phyloP scores from a whole-genome alignment of 1,284 basidiomycete genomes.

The Termitomyces sp. region DNA sequence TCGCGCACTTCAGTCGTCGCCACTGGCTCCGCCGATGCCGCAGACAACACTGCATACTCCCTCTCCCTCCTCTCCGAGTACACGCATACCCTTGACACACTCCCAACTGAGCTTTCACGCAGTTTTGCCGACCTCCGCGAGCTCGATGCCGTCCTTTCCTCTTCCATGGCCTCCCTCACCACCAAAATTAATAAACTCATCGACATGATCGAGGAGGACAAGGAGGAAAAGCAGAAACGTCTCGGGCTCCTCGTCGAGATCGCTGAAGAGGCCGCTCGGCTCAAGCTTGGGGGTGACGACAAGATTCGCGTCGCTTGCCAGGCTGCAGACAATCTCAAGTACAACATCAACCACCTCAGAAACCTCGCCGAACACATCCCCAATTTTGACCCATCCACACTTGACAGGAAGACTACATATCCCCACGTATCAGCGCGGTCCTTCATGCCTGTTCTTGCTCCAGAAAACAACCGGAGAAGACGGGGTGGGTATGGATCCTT shows the following conservation, averaged over 20 bases:
- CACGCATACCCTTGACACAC: constrained; percentile 88
- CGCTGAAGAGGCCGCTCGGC: constrained; percentile 86
- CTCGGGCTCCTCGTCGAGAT: constrained; percentile 88
- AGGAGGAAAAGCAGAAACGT: constrained; percentile 69
- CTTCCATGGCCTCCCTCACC: constrained; percentile 77
- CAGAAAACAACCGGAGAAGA: constrained; percentile 58
- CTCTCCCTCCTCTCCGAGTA: constrained; percentile 74
- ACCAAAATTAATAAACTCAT: constrained; percentile 73
- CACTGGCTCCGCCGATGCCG: constrained; percentile 18
- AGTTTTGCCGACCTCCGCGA: constrained; percentile 95
- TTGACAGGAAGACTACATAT: constrained; percentile 63
- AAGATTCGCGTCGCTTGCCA: constrained; percentile 96
- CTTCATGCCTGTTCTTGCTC: constrained; percentile 53
- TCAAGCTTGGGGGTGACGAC: constrained; percentile 96
- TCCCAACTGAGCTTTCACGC: constrained; percentile 92
- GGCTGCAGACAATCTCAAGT: constrained; percentile 85
- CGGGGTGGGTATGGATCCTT: constrained; percentile 46
- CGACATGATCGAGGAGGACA: constrained; percentile 69
- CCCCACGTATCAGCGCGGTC: constrained; percentile 66
- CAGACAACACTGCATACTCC: constrained; percentile 49
- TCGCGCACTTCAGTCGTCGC: constrained; percentile 11
- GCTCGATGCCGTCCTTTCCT: constrained; percentile 94
- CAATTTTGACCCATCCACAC: constrained; percentile 54
- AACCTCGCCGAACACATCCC: constrained; percentile 64
- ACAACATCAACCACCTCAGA: constrained; percentile 67